phyloP scores from a whole-genome alignment of 2,329 filamentous ascomycete genomes.

The Pseudocercospora musae region DNA sequence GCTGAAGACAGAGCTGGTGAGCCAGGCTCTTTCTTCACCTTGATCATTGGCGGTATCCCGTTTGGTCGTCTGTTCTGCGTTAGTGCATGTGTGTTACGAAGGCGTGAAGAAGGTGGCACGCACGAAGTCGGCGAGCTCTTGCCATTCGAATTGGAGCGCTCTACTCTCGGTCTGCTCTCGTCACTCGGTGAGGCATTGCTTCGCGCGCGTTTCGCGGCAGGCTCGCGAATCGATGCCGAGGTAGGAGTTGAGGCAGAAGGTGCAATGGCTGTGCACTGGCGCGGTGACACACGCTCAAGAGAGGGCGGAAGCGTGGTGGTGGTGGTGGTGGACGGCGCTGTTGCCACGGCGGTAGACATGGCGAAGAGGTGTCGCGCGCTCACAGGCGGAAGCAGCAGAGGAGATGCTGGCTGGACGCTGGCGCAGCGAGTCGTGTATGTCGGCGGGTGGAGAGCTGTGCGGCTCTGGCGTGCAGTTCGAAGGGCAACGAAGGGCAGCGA shows the following conservation, averaged over 20 bases:
- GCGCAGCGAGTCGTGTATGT: slow-evolving; percentile 3
- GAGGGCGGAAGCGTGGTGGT: slow-evolving; percentile 37
- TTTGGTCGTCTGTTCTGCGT: slow-evolving; percentile 49
- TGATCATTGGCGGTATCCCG: slow-evolving; percentile 67
- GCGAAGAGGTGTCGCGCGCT: slow-evolving; percentile 16
- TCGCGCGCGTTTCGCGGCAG: slow-evolving; percentile 32
- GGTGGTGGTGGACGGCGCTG: slow-evolving; percentile 41
- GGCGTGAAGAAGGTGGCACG: slow-evolving; percentile 25
- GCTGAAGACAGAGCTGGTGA: slow-evolving; percentile 76
- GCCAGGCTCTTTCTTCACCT: slow-evolving; percentile 93
- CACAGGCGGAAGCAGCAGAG: background rate
- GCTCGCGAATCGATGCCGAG: slow-evolving; percentile 23
- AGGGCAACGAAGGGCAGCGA: slow-evolving; percentile 12
- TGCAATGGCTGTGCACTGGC: slow-evolving; percentile 45
- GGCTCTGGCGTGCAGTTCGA: slow-evolving; percentile 2
- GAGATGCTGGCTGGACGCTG: slow-evolving; percentile 8
- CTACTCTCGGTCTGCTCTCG: slow-evolving; percentile 15
- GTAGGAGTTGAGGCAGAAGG: slow-evolving; percentile 34
- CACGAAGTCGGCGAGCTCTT: slow-evolving; percentile 55
- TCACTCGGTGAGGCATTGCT: slow-evolving; percentile 37
- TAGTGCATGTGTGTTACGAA: slow-evolving; percentile 3
- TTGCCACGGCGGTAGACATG: slow-evolving; percentile 48
- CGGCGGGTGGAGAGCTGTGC: background rate
- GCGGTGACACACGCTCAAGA: slow-evolving; percentile 39
- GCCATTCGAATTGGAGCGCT: slow-evolving; percentile 44